phyloP scores from a whole-genome alignment of 257 asterid species.

The Solanum gracilifrons region DNA sequence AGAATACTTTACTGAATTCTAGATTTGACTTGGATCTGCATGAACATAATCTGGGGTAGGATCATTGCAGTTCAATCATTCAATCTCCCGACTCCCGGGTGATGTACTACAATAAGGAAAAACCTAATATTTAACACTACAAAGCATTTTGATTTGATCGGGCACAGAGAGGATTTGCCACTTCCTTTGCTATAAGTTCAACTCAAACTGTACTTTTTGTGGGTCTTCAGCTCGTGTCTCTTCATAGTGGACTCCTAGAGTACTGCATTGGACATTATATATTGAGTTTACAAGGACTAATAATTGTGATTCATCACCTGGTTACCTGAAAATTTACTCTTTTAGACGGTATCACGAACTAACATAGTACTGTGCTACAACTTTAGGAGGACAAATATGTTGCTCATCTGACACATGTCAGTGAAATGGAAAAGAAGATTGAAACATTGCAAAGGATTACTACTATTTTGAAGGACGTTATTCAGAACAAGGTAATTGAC shows the following conservation, averaged over 20 bases:
- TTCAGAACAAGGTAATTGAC: slow-evolving; percentile 76
- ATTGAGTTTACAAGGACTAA: neutral
- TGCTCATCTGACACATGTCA: slow-evolving; percentile 85
- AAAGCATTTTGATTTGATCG: neutral
- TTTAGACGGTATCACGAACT: slow-evolving; percentile 6
- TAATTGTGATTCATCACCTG: neutral
- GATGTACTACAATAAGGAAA: neutral
- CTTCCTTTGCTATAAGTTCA: neutral
- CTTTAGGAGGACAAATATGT: slow-evolving; percentile 90
- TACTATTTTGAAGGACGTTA: slow-evolving; percentile 79
- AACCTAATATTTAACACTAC: neutral
- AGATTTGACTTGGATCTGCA: neutral
- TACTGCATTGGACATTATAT: neutral
- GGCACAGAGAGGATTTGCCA: neutral
- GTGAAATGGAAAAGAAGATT: slow-evolving; percentile 94
- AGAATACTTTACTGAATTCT: neutral
- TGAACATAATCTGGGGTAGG: neutral
- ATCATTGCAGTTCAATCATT: neutral
- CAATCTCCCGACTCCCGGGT: neutral
- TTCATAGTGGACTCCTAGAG: neutral
- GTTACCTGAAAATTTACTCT: neutral
- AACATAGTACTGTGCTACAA: neutral
- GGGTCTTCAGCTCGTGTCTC: neutral
- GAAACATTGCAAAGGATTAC: slow-evolving; percentile 86
- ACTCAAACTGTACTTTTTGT: neutral